Conservation (phyloP, 768 basidiomycete genomes). For the Guyanaporus albipodus region DNA sequence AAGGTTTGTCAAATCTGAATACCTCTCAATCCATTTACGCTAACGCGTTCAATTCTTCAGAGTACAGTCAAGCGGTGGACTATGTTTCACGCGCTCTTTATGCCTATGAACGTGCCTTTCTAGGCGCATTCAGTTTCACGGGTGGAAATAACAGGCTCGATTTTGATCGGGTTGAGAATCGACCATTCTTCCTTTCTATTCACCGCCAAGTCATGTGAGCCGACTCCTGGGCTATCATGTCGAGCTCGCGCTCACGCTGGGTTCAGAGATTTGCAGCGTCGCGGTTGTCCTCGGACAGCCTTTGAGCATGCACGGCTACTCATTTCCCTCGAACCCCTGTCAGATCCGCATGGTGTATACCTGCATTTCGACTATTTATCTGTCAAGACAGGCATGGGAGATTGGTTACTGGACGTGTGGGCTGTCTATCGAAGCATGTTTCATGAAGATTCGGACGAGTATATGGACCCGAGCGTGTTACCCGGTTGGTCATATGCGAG, state of each 20-base stretch:
- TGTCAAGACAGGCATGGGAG: slow-evolving; percentile 70
- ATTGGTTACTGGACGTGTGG: slow-evolving; percentile 77
- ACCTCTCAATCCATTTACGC: not conserved
- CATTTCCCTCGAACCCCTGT: slow-evolving; percentile 77
- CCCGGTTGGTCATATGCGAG: slow-evolving; percentile 78
- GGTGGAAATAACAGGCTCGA: slow-evolving; percentile 80
- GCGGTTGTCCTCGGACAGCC: slow-evolving; percentile 84
- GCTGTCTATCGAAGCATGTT: slow-evolving; percentile 13
- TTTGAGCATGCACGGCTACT: slow-evolving; percentile 91
- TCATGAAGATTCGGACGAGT: slow-evolving; percentile 18
- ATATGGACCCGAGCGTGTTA: slow-evolving; percentile 53
- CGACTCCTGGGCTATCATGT: not conserved
- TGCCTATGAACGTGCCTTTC: slow-evolving; percentile 86
- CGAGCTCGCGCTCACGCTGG: not conserved
- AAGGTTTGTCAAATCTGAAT: slow-evolving; percentile 51
- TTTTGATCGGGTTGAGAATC: slow-evolving; percentile 87
- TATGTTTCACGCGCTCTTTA: slow-evolving; percentile 92
- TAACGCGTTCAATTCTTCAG: slow-evolving; percentile 35
- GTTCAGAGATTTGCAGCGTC: slow-evolving; percentile 73
- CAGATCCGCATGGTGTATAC: slow-evolving; percentile 84
- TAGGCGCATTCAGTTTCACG: slow-evolving; percentile 83
- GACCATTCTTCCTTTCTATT: slow-evolving; percentile 87
- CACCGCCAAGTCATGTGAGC: slow-evolving; percentile 78
- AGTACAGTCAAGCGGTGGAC: slow-evolving; percentile 80
- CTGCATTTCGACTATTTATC: slow-evolving; percentile 84